Evolutionary conservation across 495 filamentous ascomycete genomes (phyloP).

Genomic region (Xylaria acuta): DNA sequence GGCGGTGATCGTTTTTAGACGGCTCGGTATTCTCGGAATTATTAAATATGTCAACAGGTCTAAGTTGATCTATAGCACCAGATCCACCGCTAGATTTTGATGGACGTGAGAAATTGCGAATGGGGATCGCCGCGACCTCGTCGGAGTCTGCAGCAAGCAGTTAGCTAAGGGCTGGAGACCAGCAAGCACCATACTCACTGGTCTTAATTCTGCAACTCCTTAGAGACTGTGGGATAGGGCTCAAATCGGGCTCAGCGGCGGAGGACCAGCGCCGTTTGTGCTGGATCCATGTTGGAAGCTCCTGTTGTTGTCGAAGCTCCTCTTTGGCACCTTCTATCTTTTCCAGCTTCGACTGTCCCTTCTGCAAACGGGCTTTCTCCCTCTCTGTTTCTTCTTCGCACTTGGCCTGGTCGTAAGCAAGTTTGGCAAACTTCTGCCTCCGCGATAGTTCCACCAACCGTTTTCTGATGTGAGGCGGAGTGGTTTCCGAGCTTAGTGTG

Average conservation of each 20-base stretch:
- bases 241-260: conserved; percentile 50
- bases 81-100: background rate
- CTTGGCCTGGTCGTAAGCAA: conserved; percentile 41
- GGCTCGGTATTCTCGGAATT: background rate
- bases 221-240: conserved; percentile 54
- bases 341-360: conserved; percentile 41
- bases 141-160: conserved; percentile 27
- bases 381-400: conserved; percentile 39
- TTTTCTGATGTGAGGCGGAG: conserved; percentile 28
- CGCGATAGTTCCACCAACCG: conserved; percentile 39
- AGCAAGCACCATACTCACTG: conserved; percentile 34
- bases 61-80: background rate
- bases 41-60: background rate
- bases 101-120: conserved; percentile 34
- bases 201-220: conserved; percentile 35
- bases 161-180: background rate
- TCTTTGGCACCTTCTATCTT: conserved; percentile 45
- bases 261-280: conserved; percentile 55
- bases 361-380: conserved; percentile 37
- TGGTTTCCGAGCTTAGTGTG: conserved; percentile 36
- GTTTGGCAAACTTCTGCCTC: conserved; percentile 36
- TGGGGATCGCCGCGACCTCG: conserved; percentile 5
- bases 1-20: conserved; percentile 8
- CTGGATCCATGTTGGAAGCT: conserved; percentile 46
- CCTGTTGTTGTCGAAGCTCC: conserved; percentile 40